Conservation (phyloP, 2,329 filamentous ascomycete species). For the Colletotrichum australisinense region DNA sequence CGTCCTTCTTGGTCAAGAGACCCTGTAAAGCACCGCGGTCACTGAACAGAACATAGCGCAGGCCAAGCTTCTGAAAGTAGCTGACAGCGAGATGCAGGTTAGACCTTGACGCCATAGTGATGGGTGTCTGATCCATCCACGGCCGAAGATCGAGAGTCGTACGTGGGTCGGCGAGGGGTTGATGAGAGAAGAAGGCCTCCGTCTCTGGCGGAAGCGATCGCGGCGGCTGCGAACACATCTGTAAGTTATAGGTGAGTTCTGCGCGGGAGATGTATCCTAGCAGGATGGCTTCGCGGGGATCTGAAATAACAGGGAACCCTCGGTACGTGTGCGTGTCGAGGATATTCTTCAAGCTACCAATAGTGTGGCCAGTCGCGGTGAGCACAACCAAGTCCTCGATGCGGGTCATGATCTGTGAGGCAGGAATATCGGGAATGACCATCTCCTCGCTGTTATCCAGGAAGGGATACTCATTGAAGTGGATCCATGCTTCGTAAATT, state of each 20-base stretch:
- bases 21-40: slow-evolving; percentile 86
- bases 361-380: slow-evolving; percentile 88
- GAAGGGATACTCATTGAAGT: slow-evolving; percentile 94
- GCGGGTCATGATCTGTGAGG: slow-evolving; percentile 91
- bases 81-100: slow-evolving; percentile 86
- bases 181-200: slow-evolving; percentile 86
- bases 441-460: slow-evolving; percentile 88
- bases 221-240: slow-evolving; percentile 66
- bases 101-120: slow-evolving; percentile 83
- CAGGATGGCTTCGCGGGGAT: slow-evolving; percentile 80
- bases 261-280: slow-evolving; percentile 95
- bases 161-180: slow-evolving; percentile 81
- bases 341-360: slow-evolving; percentile 77
- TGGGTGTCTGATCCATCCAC: slow-evolving; percentile 99
- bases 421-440: slow-evolving; percentile 83
- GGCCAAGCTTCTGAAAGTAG: slow-evolving; percentile 94
- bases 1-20: slow-evolving; percentile 95
- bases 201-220: slow-evolving; percentile 75
- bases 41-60: slow-evolving; percentile 89
- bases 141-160: slow-evolving; percentile 88
- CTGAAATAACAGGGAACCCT: slow-evolving; percentile 90
- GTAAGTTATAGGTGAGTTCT: slow-evolving; percentile 86
- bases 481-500: slow-evolving; percentile 99
- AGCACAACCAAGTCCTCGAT: slow-evolving; percentile 92
- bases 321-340: slow-evolving; percentile 82